Conservation (phyloP, 2,329 filamentous ascomycete genomes). For the Gremmenia infestans region DNA sequence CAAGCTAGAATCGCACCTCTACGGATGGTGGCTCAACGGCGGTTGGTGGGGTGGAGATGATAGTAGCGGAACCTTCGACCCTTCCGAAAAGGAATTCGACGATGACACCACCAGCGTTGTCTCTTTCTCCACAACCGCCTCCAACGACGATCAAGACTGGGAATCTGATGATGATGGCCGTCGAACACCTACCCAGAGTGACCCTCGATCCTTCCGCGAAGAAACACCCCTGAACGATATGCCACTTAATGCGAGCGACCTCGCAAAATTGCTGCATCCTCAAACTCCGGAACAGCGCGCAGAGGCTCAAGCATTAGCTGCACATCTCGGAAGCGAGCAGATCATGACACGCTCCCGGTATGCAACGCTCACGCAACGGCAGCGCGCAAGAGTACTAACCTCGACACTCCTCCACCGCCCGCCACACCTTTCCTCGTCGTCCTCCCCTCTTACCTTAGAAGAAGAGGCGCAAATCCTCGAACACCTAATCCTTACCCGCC, state of each 20-base stretch:
- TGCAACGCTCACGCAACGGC: conserved; percentile 59
- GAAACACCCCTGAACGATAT: conserved; percentile 56
- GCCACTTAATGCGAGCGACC: conserved; percentile 59
- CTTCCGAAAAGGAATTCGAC: conserved; percentile 48
- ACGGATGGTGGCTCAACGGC: conserved; percentile 77
- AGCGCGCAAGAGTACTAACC: conserved; percentile 64
- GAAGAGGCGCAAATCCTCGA: conserved; percentile 59
- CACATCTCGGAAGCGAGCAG: conserved; percentile 65
- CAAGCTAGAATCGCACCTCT: conserved; percentile 68
- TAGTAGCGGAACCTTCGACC: conserved; percentile 71
- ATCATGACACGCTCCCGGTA: conserved; percentile 82
- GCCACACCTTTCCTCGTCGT: conserved; percentile 25
- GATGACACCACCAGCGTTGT: conserved; percentile 78
- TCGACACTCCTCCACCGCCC: conserved; percentile 38
- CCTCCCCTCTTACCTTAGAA: conserved; percentile 45
- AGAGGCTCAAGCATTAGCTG: conserved; percentile 75
- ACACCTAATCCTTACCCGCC: conserved; percentile 47
- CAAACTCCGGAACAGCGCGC: conserved; percentile 70
- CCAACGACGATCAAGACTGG: conserved; percentile 38
- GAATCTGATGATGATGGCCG: conserved; percentile 48
- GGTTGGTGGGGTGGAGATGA: conserved; percentile 84
- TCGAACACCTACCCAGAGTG: conserved; percentile 69
- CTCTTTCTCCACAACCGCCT: conserved; percentile 45
- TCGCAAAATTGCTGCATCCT: conserved; percentile 80
- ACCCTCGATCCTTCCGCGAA: conserved; percentile 49